Conservation (phyloP, 1,284 basidiomycete genomes). For the Ganoderma multipileum region DNA sequence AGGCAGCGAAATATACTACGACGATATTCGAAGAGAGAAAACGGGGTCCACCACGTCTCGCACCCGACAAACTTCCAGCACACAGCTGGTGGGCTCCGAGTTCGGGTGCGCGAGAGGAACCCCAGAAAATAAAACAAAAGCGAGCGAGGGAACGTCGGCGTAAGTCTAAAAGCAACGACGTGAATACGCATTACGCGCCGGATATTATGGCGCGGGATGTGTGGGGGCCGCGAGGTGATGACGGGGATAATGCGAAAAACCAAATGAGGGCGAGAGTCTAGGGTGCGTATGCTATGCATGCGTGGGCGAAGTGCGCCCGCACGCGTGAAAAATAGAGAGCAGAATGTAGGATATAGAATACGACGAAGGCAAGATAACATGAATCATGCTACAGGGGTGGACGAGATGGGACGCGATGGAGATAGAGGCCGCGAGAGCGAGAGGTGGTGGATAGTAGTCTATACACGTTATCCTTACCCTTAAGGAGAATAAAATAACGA, state of each 20-base stretch:
- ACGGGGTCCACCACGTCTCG: neutral
- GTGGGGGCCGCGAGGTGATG: neutral
- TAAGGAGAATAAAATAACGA: neutral
- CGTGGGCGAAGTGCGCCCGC: neutral
- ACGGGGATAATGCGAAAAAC: neutral
- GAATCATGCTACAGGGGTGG: slow-evolving; percentile 7
- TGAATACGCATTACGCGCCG: neutral
- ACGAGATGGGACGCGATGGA: neutral
- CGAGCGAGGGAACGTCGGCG: neutral
- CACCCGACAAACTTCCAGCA: neutral
- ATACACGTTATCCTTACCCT: neutral
- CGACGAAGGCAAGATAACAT: neutral
- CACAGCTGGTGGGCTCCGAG: neutral
- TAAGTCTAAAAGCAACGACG: slow-evolving; percentile 4
- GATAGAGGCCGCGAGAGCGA: neutral
- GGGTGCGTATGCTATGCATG: neutral
- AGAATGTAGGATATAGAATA: neutral
- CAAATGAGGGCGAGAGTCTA: neutral
- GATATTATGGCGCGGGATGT: neutral
- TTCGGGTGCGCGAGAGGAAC: neutral
- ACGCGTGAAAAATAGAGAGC: neutral
- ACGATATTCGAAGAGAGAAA: neutral
- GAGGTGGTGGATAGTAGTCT: neutral
- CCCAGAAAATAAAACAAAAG: neutral
- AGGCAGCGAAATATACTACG: neutral